Evolutionary conservation across 2,329 filamentous ascomycete species (phyloP), one percentile per base, ranked within the genome.

Genomic region (Tolypocladium tundrense): DNA sequence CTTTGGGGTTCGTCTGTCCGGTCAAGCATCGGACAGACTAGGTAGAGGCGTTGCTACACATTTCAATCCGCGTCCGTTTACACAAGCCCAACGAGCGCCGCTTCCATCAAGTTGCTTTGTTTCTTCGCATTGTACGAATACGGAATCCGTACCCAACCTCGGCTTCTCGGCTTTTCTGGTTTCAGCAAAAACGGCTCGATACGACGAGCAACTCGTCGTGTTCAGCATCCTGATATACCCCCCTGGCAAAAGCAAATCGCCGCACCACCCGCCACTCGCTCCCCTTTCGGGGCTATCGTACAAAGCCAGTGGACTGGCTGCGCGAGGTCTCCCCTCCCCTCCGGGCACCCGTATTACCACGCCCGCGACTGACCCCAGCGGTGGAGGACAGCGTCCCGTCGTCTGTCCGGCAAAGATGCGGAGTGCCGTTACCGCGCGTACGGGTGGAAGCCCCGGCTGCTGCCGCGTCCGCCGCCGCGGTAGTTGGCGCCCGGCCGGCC

Each of bases 401-500:
- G 7, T 14, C 42, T 11, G 4, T 45, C 6, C 35, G 8, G 41
- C 41, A 43, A n/a, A n/a, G 21, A n/a, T n/a, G 19, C 4, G 21
- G 1, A 21, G 21, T 14, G 37, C 10, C 13, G 31, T 10, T 64
- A 74, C 58, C 73, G 69, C 21, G 74, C 72, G 73, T 96, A 96
- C 39, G 91, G 91, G 70, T 95, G 90, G 73, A 84, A 96, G 3
- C 89, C 90, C 35, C 90, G 78, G 72, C 80, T 81, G 31, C 85
- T 83, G 60, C 90, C 88, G 60, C 90, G 79, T 21, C 93, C 91
- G 55, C 93, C 93, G 56, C 94, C 93, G 45, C 93, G 87, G 72
- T 97, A 97, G 74, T 96, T 96, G 1, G 90, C 91, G 19, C 92
- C 91, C 1, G 92, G 91, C 69, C 88, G 88, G 33, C 92, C 92